Evolutionary conservation across 148 eudicot species (phyloP).

Genomic region (Rhododendron henanense): DNA sequence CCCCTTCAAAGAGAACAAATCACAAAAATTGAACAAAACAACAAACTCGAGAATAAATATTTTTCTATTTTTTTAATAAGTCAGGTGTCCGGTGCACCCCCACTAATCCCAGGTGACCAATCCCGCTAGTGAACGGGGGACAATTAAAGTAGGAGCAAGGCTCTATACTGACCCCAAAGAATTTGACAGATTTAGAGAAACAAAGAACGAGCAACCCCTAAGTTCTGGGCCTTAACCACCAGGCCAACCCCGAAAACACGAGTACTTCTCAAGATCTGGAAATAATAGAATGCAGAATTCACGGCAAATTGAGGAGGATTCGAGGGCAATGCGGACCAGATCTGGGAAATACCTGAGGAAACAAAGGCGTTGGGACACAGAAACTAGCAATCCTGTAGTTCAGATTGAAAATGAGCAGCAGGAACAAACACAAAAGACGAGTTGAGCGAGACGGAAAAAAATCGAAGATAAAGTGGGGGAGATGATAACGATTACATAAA

Average conservation of each 20-base stretch:
- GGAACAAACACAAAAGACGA: neutral
- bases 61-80: too few relatives aligned
- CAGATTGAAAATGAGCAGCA: neutral
- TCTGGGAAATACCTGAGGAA: slow-evolving; percentile 31
- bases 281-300: neutral
- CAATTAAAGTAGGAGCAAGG: too few relatives aligned
- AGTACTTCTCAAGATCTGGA: neutral
- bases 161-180: too few relatives aligned
- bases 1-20: neutral
- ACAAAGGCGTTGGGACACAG: neutral
- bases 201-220: too few relatives aligned
- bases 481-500: neutral
- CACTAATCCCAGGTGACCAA: too few relatives aligned
- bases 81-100: too few relatives aligned
- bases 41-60: neutral
- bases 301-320: neutral
- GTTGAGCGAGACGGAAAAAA: neutral
- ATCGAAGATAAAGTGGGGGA: neutral
- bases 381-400: slow-evolving; percentile 17
- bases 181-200: too few relatives aligned
- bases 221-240: neutral
- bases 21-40: neutral
- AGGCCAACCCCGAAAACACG: neutral
- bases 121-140: too few relatives aligned
- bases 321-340: slow-evolving; percentile 26